phyloP scores from a whole-genome alignment of 345 rosid species.

The Laguncularia racemosa region DNA sequence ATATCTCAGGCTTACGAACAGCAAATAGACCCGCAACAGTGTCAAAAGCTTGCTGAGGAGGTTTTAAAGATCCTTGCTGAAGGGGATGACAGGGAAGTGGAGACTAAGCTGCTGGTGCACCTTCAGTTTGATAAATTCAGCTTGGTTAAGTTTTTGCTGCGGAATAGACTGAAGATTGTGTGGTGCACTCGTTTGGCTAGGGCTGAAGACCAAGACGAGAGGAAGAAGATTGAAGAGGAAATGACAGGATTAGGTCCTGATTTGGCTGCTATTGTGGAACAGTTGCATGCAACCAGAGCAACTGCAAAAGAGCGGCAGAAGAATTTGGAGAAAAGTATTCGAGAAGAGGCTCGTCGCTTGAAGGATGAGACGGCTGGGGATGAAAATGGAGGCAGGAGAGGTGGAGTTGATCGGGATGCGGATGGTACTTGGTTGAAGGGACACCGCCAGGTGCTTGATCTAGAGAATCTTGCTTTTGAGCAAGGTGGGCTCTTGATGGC shows the following conservation, averaged over 20 bases:
- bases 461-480: constrained; percentile 67
- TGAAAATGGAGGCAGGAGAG: constrained; percentile 53
- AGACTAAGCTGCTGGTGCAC: constrained; percentile 51
- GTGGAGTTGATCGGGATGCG: constrained; percentile 51
- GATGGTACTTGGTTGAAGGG: constrained; percentile 82
- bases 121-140: constrained; percentile 62
- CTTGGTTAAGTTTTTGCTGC: constrained; percentile 62
- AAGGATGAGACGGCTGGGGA: constrained; percentile 75
- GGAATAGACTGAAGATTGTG: constrained; percentile 71
- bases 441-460: constrained; percentile 78
- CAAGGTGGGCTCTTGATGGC: constrained; percentile 94
- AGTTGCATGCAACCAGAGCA: constrained; percentile 89
- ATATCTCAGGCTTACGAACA: constrained; percentile 84
- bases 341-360: constrained; percentile 88
- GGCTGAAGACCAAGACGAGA: constrained; percentile 82
- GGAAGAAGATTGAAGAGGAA: constrained; percentile 73
- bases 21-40: constrained; percentile 80
- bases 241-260: constrained; percentile 67
- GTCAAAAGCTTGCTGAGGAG: constrained; percentile 90
- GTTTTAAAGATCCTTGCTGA: constrained; percentile 78
- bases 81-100: constrained; percentile 84
- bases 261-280: constrained; percentile 72
- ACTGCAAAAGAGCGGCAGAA: constrained; percentile 96
- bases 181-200: constrained; percentile 98
- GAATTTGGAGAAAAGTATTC: constrained; percentile 82